Percentiles rank a stretch among this genome's conserved stretches.
phyloP scores from a whole-genome alignment of 345 rosid species.

The Acer negundo region DNA sequence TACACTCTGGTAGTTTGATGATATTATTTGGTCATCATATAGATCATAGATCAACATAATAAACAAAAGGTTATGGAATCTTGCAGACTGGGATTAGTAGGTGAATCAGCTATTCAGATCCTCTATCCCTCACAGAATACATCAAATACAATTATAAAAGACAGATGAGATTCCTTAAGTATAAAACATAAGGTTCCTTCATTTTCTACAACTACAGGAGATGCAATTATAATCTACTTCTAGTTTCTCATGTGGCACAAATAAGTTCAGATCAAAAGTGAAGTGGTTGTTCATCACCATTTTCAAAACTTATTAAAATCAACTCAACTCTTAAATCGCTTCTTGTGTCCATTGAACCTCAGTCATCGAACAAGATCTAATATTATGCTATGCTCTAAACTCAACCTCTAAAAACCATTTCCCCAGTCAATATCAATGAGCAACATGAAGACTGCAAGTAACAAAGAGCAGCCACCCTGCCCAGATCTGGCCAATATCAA shows the following conservation, averaged over 20 bases:
- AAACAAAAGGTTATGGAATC: constrained; percentile 3
- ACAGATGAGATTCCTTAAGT: not conserved
- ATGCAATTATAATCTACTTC: not conserved
- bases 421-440: not conserved
- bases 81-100: not conserved
- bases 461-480: not conserved
- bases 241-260: not conserved
- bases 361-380: not conserved
- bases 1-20: not conserved
- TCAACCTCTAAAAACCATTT: not conserved
- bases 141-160: not conserved
- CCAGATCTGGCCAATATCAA: not conserved
- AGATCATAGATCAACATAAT: not conserved
- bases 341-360: not conserved
- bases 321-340: not conserved
- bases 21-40: not conserved
- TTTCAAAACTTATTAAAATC: not conserved
- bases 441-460: not conserved
- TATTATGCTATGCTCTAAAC: not conserved
- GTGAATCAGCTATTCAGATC: not conserved
- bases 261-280: not conserved
- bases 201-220: not conserved
- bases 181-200: not conserved
- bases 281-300: not conserved
- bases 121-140: not conserved